Base-by-base conservation (phyloP, 2,329 filamentous ascomycete species). In the Colletotrichum phormii region DNA sequence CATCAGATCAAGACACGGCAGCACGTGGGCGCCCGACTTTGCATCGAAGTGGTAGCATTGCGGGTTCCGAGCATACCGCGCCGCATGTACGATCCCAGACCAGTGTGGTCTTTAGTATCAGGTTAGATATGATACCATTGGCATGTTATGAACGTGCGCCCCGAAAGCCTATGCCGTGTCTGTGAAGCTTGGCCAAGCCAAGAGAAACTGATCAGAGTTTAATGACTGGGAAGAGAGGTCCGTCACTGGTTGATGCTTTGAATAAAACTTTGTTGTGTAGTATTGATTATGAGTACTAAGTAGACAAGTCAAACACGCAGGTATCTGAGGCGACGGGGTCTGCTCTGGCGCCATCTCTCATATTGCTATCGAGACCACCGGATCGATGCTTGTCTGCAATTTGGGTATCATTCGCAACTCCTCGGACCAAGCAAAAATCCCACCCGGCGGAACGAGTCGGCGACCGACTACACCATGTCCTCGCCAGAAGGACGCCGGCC, bases 181-280 rank as follows among this genome's bases (percentile, higher is more conserved):
- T 33, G 1, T 51, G 29, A 65, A 71, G 63, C 67, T 71, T 71
- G 46, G 18, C 63, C 49, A 62, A 71, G 68, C 57, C 33, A 62
- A 67, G 63, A 55, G 15, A 70, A 53, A 42, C 51, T 58, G 24
- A 64, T 53, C 54, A 42, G 57, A 67, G 49, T 55, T 61, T 22
- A 26, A 57, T 61, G 35, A 57, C 55, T 55, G n/a, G 33, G 46
- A 22, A 31, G 42, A 18, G 24, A 57, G 29, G 26, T 51, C 33
- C 4, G 35, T n/a, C 55, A 58, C 35, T 53, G 33, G 26, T 26
- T 22, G 33, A 15, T 33, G 57, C 22, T 62, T 54, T 42, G 42
- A 18, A 33, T 46, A 26, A 68, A 63, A 72, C 15, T 51, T 42
- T 33, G 13, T 7, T 37, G 42, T 58, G 37, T 42, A 33, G 42